Evolutionary conservation across 148 eudicot species (phyloP).

Genomic region (Diospyros lotus): DNA sequence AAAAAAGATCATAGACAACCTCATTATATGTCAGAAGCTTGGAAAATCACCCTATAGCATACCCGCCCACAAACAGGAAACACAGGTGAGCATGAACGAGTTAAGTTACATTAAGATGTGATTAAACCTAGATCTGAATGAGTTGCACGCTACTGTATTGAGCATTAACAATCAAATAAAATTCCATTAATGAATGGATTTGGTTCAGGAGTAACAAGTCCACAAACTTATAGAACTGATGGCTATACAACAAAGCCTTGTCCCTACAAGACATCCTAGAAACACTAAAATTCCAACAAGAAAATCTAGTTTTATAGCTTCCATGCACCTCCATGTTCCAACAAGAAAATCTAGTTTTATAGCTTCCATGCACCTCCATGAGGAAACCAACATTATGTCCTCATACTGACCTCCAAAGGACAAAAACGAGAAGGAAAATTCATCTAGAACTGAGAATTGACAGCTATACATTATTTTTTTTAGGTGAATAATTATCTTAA

Average conservation of each 20-base stretch:
- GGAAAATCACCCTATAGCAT: background rate
- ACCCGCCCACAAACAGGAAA: background rate
- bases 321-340: background rate
- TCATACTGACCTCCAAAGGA: background rate
- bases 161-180: background rate
- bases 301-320: background rate
- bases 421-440: too few relatives aligned
- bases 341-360: background rate
- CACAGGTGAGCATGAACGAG: background rate
- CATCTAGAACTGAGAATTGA: background rate
- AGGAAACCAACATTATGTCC: background rate
- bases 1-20: too few relatives aligned
- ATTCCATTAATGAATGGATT: background rate
- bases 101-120: background rate
- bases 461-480: background rate
- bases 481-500: background rate
- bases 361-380: background rate
- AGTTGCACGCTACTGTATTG: background rate
- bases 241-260: background rate
- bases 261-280: background rate
- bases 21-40: too few relatives aligned
- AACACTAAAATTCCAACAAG: background rate
- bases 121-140: background rate
- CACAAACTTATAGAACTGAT: too few relatives aligned
- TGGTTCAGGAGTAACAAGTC: background rate